Base-by-base conservation (phyloP, 768 basidiomycete genomes). In the Sarcomyxa edulis region DNA sequence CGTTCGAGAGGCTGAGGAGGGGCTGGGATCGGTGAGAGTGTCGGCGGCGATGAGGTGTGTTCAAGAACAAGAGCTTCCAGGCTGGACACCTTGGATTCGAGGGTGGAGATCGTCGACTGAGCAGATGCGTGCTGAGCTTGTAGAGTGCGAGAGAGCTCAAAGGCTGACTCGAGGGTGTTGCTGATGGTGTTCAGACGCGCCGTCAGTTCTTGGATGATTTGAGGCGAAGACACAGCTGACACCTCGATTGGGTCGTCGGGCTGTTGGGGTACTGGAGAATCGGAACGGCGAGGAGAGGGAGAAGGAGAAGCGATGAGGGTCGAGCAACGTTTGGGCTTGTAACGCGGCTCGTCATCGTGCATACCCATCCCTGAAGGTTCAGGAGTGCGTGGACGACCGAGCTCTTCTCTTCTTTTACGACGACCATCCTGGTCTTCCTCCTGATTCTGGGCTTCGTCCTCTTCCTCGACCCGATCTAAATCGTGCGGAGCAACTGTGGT, bases 101-200 rank as follows among this genome's bases (percentile, higher is more conserved):
- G 60, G 1, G 64, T 62, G 11, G 65, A 66, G 45, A 92, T 91
- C 4, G 81, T 86, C n/a, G 59, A 62, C 53, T 89, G 85, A 2
- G 92, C 88, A 3, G 74, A 72, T 2, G 72, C 55, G 46, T 96
- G 92, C 54, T 94, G 88, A 0, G 70, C 71, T 52, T 91, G 87
- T 7, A 96, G 67, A 0, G 74, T 68, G 4, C 72, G 69, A 6
- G 87, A 88, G 45, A 92, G 65, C 33, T 80, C 74, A 25, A 91
- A 66, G 0, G 91, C 85, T 1, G 78, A 73, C 38, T 81, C 79
- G 20, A 98, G 78, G 52, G 92, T 88, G 18, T 66, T 67, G 0
- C 86, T 69, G 5, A 90, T 70, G 0, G 60, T 58, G 12, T 71
- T 65, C 20, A 98, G 66, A 15, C 84, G 78, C 7, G 67, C 61